Conservation (phyloP, 169 alveolate genomes). For the Plasmodium yoelii region DNA sequence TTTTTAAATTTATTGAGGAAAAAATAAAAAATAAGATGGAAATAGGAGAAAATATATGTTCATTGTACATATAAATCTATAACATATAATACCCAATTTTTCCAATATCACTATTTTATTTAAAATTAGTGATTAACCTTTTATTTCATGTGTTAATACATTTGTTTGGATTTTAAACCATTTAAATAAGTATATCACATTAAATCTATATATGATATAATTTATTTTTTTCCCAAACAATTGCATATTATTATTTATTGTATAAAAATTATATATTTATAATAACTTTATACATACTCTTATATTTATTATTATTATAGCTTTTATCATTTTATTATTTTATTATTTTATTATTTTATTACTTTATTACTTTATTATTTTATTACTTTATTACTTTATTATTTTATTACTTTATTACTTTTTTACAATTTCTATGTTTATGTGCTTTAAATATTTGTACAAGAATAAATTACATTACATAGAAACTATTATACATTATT, state of each 20-base stretch:
- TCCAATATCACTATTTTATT: conserved; percentile 6
- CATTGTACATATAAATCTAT: conserved; percentile 1
- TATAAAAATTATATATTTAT: too few species aligned
- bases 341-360: too few species aligned
- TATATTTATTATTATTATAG: background rate
- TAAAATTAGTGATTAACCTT: conserved; percentile 20
- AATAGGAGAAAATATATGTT: conserved; percentile 15
- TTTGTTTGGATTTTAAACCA: conserved; percentile 11
- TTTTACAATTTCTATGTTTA: background rate
- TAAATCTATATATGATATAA: too few species aligned
- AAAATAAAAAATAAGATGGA: conserved; percentile 15
- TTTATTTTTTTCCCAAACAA: background rate
- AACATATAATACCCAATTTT: background rate
- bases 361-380: too few species aligned
- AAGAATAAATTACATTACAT: conserved; percentile 6
- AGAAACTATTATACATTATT: conserved; percentile 12
- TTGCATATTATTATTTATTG: background rate
- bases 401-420: conserved; percentile 15
- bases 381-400: too few species aligned
- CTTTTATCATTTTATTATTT: too few species aligned
- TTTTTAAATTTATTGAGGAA: conserved; percentile 1
- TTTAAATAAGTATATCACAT: conserved; percentile 2
- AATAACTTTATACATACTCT: background rate
- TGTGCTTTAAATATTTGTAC: conserved; percentile 28
- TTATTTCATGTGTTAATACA: conserved; percentile 10